These are phyloP conservation scores for Trichosanthes cucumerina DNA, from an alignment of 306 rosid genomes.

Conservation along the genomic window DNA sequence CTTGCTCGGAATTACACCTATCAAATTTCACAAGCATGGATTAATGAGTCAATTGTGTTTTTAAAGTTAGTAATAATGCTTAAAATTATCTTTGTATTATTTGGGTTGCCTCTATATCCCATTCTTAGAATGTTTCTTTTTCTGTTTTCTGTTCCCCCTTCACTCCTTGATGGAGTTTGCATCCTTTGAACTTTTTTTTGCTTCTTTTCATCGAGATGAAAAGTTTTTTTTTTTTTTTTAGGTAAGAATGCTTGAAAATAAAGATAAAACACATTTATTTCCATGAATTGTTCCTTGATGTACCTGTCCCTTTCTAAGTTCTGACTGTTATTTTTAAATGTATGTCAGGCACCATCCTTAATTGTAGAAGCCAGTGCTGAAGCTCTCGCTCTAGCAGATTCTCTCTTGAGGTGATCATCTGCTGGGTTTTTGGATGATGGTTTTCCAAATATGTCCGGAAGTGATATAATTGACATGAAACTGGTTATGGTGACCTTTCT, in stretches of 20 bases:
- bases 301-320: not conserved
- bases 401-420: constrained; percentile 67
- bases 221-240: not conserved
- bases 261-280: not conserved
- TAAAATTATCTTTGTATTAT: not conserved
- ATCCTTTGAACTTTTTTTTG: not conserved
- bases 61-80: not conserved
- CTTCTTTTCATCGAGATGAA: not conserved
- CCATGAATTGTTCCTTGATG: not conserved
- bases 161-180: not conserved
- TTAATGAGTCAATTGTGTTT: not conserved
- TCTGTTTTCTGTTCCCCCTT: not conserved
- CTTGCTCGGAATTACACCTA: not conserved
- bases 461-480: not conserved
- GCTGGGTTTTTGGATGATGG: constrained; percentile 2
- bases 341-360: constrained; percentile 68
- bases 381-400: constrained; percentile 67
- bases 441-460: not conserved
- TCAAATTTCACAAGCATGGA: not conserved
- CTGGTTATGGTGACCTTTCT: not conserved
- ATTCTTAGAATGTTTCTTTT: not conserved
- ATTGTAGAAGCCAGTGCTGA: constrained; percentile 85
- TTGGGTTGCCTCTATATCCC: not conserved
- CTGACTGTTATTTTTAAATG: constrained; percentile 23
- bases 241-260: not conserved